Evolutionary conservation across 495 filamentous ascomycete species (phyloP), one percentile per base, ranked within the genome.

Genomic region (Daldinia loculata): DNA sequence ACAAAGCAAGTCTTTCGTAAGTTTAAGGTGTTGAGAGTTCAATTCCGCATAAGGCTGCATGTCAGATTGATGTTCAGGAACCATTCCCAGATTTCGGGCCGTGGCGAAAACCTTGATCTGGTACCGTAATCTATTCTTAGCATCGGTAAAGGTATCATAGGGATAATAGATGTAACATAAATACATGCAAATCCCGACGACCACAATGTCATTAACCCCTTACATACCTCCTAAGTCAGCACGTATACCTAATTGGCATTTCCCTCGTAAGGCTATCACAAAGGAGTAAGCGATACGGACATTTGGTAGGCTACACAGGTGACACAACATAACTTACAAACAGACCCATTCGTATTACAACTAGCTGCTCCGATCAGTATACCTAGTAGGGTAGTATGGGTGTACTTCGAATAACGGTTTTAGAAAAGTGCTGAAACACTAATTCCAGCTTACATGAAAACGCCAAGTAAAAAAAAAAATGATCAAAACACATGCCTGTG

Each of bases 61-160:
- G 43, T 24, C 19, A 48, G 19, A 48, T 48, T 48, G 5, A 48
- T 45, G 41, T 19, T 45, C 41, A 45, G 17, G 43, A 48, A 24
- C 43, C 19, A 12, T 48, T 48, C 19, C 7, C 8, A 48, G 19
- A 48, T 48, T 66, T 51, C 68, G 68, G 68, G 63, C 43, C 68
- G 68, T 32, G 29, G 50, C 63, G 63, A 62, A 66, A 71, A 66
- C 39, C 50, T 29, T 58, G 56, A 50, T 22, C 38, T 58, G 15
- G 14, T 24, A 5, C 19, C 14, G 45, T 14, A 59, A 53, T 70
- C 67, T 70, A 70, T 66, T 65, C 29, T 61, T 70, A 70, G 67
- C 24, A 70, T 57, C 30, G 19, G 32, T 22, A 38, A 58, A 51
- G n/a, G 24, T 50, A 19, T 53, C n/a, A 45, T 61, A 53, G 9